Percentiles rank a stretch among this genome's conserved stretches.
These are phyloP conservation scores for Onygena corvina DNA, from an alignment of 2,329 filamentous ascomycete genomes.

Conservation along the genomic window DNA sequence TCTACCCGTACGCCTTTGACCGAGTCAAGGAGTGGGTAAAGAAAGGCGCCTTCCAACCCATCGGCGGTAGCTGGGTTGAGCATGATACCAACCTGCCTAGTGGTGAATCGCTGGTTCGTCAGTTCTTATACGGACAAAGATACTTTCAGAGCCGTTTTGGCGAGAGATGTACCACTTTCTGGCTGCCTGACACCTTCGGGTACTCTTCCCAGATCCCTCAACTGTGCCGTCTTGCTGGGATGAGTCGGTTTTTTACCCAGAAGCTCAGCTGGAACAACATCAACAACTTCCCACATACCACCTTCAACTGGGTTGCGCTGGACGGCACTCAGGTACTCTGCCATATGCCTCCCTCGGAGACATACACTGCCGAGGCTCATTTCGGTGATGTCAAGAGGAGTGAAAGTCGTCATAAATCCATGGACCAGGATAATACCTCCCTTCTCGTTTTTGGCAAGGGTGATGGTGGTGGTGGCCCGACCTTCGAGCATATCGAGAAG, in stretches of 20 bases:
- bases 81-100: conserved; percentile 97
- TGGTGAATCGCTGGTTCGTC: conserved; percentile 82
- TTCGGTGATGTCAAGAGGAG: conserved; percentile 90
- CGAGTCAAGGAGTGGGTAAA: conserved; percentile 85
- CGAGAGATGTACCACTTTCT: conserved; percentile 78
- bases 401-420: conserved; percentile 82
- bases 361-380: conserved; percentile 86
- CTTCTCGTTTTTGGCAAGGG: conserved; percentile 92
- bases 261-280: conserved; percentile 99
- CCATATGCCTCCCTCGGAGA: conserved; percentile 93
- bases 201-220: conserved; percentile 94
- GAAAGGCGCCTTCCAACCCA: conserved; percentile 81
- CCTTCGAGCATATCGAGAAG: conserved; percentile 89
- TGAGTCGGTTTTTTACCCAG: conserved; percentile 94
- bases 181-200: conserved; percentile 95
- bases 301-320: conserved; percentile 94
- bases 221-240: conserved; percentile 82
- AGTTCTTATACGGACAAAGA: conserved; percentile 90
- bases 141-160: conserved; percentile 93
- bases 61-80: conserved; percentile 97
- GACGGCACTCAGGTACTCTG: conserved; percentile 95
- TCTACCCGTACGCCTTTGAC: conserved; percentile 80
- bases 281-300: conserved; percentile 96
- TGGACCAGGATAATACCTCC: conserved; percentile 84
- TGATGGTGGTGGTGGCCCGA: conserved; percentile 89